phyloP scores from a whole-genome alignment of 306 rosid genomes.

The Vicia villosa region DNA sequence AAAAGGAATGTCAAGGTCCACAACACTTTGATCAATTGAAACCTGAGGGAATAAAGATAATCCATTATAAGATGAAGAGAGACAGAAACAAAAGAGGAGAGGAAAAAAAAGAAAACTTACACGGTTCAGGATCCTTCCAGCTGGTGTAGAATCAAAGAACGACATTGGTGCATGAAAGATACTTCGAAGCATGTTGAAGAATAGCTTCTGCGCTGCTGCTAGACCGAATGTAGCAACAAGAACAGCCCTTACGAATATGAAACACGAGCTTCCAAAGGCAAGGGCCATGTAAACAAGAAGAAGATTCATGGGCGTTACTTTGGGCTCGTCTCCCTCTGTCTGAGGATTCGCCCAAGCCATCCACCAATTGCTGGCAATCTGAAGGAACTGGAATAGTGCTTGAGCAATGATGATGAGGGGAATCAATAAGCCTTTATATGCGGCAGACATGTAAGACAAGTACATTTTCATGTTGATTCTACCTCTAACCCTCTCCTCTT shows the following conservation, averaged over 20 bases:
- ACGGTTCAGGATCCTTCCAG: constrained; percentile 94
- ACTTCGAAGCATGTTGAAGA: constrained; percentile 83
- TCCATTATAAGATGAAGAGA: constrained; percentile 37
- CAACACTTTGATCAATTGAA: constrained; percentile 94
- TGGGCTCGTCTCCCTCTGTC: constrained; percentile 87
- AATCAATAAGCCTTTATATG: constrained; percentile 86
- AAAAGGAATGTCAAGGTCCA: constrained; percentile 97
- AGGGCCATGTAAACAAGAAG: constrained; percentile 84
- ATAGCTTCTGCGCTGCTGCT: constrained; percentile 83
- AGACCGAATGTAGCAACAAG: constrained; percentile 94
- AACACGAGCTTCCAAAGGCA: constrained; percentile 94
- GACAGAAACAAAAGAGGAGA: neutral
- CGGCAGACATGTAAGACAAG: constrained; percentile 96
- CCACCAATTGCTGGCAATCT: constrained; percentile 99
- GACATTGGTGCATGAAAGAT: constrained; percentile 91
- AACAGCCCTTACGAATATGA: constrained; percentile 79
- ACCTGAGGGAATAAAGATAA: constrained; percentile 55
- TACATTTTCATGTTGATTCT: constrained; percentile 98
- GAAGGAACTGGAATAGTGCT: constrained; percentile 92
- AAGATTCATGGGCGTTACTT: constrained; percentile 76
- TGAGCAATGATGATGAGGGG: constrained; percentile 92
- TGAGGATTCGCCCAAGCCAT: constrained; percentile 99
- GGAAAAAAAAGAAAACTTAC: constrained; percentile 51
- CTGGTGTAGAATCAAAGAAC: constrained; percentile 95
- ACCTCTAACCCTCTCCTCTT: constrained; percentile 97